These are phyloP conservation scores for Dendrobium chrysotoxum DNA, from an alignment of 106 monocot species.

Conservation along the genomic window DNA sequence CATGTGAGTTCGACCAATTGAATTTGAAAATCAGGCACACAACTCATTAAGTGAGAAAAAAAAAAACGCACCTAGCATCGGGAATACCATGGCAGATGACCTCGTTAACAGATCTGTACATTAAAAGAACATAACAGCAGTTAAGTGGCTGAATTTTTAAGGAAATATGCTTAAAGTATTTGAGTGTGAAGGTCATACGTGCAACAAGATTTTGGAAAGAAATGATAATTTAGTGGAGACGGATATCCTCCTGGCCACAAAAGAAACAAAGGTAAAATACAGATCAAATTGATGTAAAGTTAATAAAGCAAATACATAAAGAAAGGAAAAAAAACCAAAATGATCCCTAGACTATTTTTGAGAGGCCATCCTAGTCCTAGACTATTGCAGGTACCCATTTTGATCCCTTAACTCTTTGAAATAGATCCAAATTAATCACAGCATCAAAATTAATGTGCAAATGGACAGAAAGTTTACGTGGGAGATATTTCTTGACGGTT, in stretches of 20 bases:
- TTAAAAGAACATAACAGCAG: conserved; percentile 5
- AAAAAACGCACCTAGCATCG: conserved; percentile 69
- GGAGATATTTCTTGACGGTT: no score
- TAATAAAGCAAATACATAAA: background rate
- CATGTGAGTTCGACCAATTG: background rate
- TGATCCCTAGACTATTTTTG: no score
- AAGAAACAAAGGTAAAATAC: background rate
- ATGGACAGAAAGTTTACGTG: no score
- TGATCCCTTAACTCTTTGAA: no score
- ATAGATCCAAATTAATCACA: no score
- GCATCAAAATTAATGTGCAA: no score
- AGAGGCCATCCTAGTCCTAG: no score
- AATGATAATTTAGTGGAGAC: conserved; percentile 93
- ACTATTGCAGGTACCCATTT: no score
- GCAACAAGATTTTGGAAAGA: conserved; percentile 99
- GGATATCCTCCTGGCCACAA: conserved; percentile 82
- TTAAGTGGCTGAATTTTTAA: background rate
- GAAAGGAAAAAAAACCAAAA: background rate
- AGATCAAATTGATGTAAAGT: background rate
- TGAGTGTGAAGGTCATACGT: conserved; percentile 55
- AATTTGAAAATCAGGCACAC: background rate
- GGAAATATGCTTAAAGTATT: background rate
- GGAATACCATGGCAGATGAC: conserved; percentile 99
- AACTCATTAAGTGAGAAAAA: background rate
- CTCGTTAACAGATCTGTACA: conserved; percentile 93